Evolutionary conservation across 768 basidiomycete species (phyloP).

Genomic region (Mycena crocata): DNA sequence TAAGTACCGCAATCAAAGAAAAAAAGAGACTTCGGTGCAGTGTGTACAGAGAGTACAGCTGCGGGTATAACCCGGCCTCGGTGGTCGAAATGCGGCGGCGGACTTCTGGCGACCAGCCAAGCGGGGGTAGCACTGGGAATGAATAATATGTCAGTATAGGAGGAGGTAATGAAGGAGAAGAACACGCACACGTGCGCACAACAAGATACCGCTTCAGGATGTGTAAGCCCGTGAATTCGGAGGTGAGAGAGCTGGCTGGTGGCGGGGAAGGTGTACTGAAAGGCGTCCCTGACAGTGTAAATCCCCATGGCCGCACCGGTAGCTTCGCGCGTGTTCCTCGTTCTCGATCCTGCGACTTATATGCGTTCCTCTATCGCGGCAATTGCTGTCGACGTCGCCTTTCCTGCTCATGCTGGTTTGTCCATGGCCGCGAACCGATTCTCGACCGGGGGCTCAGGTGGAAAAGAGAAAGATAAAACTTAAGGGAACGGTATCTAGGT

Average conservation of each 20-base stretch:
- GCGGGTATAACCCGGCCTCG: not conserved
- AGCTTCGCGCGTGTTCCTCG: slow-evolving; percentile 10
- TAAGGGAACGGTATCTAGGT: not conserved
- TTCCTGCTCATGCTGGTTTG: slow-evolving; percentile 1
- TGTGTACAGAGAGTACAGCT: not conserved
- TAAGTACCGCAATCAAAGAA: not conserved
- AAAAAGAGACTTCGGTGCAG: not conserved
- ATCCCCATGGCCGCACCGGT: slow-evolving; percentile 7
- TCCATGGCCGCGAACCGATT: not conserved
- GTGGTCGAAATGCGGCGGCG: not conserved
- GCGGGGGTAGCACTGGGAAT: slow-evolving; percentile 9
- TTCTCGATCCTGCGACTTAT: not conserved
- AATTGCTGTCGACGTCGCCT: not conserved
- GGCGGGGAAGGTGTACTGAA: slow-evolving; percentile 2
- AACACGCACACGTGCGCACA: slow-evolving; percentile 5
- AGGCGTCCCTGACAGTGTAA: slow-evolving; percentile 7
- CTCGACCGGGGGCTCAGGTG: not conserved
- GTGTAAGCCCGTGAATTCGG: not conserved
- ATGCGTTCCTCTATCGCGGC: not conserved
- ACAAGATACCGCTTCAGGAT: not conserved
- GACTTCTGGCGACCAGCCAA: not conserved
- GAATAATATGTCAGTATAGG: not conserved
- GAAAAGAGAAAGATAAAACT: not conserved
- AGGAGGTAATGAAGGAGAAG: not conserved
- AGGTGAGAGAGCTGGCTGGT: slow-evolving; percentile 5